Evolutionary conservation across 2,329 filamentous ascomycete genomes (phyloP).

Genomic region (Mycosphaerella sp.): DNA sequence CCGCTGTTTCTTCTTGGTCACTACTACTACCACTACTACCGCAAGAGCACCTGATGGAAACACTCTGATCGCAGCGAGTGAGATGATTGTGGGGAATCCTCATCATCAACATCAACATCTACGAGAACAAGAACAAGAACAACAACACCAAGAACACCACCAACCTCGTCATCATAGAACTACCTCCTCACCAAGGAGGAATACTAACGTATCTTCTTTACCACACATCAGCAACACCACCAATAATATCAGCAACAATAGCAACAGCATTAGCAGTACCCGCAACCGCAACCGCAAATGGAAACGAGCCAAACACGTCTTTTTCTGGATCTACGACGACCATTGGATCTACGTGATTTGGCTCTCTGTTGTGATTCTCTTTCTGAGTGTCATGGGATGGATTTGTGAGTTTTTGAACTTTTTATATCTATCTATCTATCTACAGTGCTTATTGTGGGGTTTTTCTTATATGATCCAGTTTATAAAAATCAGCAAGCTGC

Average conservation of each 20-base stretch:
- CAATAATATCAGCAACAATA: neutral
- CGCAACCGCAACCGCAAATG: neutral
- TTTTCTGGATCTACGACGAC: constrained; percentile 8
- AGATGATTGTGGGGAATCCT: neutral
- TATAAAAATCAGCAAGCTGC: constrained; percentile 2
- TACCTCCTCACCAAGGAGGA: too few relatives aligned
- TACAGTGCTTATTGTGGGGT: neutral
- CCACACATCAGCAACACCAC: neutral
- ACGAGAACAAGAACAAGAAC: too few relatives aligned
- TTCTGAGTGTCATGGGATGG: constrained; percentile 8
- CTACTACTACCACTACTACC: too few relatives aligned
- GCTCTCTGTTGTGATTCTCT: constrained; percentile 5
- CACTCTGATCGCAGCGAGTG: neutral
- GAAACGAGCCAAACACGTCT: neutral
- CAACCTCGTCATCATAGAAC: too few relatives aligned
- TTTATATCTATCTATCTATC: too few relatives aligned
- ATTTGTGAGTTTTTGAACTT: constrained; percentile 2
- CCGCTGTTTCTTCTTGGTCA: too few relatives aligned
- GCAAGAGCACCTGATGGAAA: too few relatives aligned
- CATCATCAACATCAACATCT: neutral
- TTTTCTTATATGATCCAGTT: neutral
- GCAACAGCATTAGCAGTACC: too few relatives aligned
- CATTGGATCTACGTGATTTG: constrained; percentile 8
- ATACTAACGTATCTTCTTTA: neutral
- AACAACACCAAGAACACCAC: too few relatives aligned